Evolutionary conservation across 306 rosid species (phyloP).

Genomic region (Lagenaria siceraria): DNA sequence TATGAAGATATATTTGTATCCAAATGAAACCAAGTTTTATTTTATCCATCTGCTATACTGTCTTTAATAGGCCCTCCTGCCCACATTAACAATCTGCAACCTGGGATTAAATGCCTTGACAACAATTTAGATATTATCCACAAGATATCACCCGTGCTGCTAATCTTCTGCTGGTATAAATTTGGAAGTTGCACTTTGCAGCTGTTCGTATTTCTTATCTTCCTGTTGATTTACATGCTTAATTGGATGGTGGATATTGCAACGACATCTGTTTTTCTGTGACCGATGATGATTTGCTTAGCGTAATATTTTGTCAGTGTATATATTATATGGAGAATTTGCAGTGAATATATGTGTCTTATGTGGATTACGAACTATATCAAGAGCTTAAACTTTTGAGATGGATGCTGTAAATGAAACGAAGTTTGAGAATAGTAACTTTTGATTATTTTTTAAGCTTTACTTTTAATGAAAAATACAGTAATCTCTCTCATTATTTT

Average conservation of each 20-base stretch:
- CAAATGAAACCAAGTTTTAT: constrained; percentile 17
- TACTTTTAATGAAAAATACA: neutral
- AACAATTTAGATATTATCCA: constrained; percentile 60
- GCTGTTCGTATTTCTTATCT: neutral
- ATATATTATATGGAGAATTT: neutral
- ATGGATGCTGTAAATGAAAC: neutral
- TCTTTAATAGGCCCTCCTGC: neutral
- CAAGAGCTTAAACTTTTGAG: neutral
- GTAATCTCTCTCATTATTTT: neutral
- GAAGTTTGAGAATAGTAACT: neutral
- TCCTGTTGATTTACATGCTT: neutral
- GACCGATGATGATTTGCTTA: neutral
- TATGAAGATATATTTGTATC: constrained; percentile 91
- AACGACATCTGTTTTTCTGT: neutral
- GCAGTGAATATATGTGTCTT: neutral
- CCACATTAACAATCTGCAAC: neutral
- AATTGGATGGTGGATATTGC: neutral
- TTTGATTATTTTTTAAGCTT: neutral
- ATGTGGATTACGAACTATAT: neutral
- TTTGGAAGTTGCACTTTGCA: neutral
- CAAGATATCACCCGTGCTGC: constrained; percentile 90
- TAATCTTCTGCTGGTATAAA: constrained; percentile 67
- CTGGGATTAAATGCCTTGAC: constrained; percentile 45
- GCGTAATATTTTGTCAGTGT: neutral
- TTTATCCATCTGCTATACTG: constrained; percentile 41